Percentiles rank a stretch among this genome's conserved stretches.
phyloP scores from a whole-genome alignment of 805 yeast genomes.

The Spathaspora arborariae region DNA sequence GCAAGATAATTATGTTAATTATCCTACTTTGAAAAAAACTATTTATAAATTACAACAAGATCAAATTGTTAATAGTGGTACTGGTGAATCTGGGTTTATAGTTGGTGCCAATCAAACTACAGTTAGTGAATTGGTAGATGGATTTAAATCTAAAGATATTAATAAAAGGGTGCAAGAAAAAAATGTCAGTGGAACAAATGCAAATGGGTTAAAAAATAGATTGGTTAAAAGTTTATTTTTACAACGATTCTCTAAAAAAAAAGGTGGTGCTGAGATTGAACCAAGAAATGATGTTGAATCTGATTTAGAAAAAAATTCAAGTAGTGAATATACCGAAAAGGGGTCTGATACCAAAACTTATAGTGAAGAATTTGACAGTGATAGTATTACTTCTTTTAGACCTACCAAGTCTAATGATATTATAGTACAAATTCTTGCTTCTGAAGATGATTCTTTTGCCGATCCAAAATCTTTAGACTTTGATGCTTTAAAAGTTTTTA shows the following conservation, averaged over 20 bases:
- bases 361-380: conserved; percentile 3
- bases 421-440: conserved; percentile 3
- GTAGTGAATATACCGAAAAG: conserved; percentile 4
- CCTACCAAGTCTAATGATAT: not conserved
- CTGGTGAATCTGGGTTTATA: conserved; percentile 21
- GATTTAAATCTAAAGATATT: conserved; percentile 2
- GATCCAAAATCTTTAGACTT: conserved; percentile 9
- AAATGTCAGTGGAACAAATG: not conserved
- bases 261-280: conserved; percentile 2
- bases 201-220: conserved; percentile 5
- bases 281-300: not conserved
- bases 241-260: conserved; percentile 3
- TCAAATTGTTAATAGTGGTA: conserved; percentile 20
- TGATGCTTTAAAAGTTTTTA: conserved; percentile 39
- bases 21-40: conserved; percentile 49
- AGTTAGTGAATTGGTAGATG: conserved; percentile 25
- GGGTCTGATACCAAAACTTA: conserved; percentile 2
- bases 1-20: conserved; percentile 44
- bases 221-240: conserved; percentile 5
- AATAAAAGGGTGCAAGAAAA: not conserved
- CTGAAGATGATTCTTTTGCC: conserved; percentile 7
- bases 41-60: conserved; percentile 51
- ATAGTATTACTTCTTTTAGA: not conserved
- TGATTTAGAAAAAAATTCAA: conserved; percentile 3
- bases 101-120: conserved; percentile 18